Conservation (phyloP, 495 filamentous ascomycete species). For the Xylaria longipes region DNA sequence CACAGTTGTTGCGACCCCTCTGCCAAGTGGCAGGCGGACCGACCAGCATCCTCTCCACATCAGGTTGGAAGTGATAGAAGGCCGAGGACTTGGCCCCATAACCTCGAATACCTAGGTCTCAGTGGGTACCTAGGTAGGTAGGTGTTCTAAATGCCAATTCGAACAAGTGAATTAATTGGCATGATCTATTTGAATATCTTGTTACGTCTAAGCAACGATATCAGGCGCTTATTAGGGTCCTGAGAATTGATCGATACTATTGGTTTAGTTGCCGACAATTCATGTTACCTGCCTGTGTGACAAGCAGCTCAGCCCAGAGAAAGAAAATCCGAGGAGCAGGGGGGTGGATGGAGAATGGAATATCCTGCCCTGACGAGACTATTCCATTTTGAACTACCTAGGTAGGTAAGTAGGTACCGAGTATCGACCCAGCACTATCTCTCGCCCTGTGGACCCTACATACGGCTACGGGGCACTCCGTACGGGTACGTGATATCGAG, state of each 20-base stretch:
- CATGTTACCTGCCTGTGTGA: background rate
- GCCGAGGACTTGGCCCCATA: background rate
- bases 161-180: background rate
- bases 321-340: constrained; percentile 13
- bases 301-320: constrained; percentile 4
- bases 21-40: background rate
- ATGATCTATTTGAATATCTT: background rate
- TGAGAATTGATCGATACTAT: background rate
- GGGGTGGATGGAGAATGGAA: constrained; percentile 4
- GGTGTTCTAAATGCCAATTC: background rate
- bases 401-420: no score
- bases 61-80: background rate
- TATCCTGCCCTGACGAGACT: constrained; percentile 7
- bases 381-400: constrained; percentile 7
- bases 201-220: background rate
- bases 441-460: background rate
- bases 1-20: background rate
- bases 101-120: background rate
- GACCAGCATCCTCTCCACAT: background rate
- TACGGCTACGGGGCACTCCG: background rate
- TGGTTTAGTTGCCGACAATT: background rate
- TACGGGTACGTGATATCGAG: background rate
- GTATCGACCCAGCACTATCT: background rate
- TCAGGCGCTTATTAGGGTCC: background rate
- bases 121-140: no score